Conservation (phyloP, 306 rosid genomes). For the Pachyrhizus erosus region DNA sequence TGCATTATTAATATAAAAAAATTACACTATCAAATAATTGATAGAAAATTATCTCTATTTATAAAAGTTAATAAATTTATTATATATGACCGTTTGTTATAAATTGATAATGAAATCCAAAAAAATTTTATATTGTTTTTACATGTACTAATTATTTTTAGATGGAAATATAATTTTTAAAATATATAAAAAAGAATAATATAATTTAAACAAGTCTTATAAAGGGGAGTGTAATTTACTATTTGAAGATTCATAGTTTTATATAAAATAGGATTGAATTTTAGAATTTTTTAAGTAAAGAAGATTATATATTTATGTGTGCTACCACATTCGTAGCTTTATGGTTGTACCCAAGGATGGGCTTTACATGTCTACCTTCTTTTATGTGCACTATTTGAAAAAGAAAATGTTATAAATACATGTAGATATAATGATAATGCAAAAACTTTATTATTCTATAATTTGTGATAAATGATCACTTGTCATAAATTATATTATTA, state of each 20-base stretch:
- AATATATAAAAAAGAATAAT: background rate
- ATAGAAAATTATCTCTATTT: too few species aligned
- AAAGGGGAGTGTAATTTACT: background rate
- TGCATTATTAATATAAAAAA: too few species aligned
- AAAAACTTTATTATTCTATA: background rate
- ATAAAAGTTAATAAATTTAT: too few species aligned
- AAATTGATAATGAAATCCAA: too few species aligned
- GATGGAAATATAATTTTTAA: background rate
- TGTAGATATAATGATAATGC: background rate
- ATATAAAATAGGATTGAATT: background rate
- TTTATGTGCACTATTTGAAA: background rate
- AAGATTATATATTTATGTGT: background rate
- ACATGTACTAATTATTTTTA: too few species aligned
- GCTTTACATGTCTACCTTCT: background rate
- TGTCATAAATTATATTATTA: background rate
- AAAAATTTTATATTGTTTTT: too few species aligned
- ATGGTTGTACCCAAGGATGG: too few species aligned
- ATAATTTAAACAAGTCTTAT: background rate
- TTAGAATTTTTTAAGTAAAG: background rate
- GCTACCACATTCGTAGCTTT: background rate
- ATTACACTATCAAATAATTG: too few species aligned
- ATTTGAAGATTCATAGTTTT: background rate
- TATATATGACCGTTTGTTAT: too few species aligned
- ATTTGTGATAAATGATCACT: background rate
- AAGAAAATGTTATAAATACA: background rate